Evolutionary conservation across 2,329 filamentous ascomycete genomes (phyloP).

Genomic region (Botrytis paeoniae): DNA sequence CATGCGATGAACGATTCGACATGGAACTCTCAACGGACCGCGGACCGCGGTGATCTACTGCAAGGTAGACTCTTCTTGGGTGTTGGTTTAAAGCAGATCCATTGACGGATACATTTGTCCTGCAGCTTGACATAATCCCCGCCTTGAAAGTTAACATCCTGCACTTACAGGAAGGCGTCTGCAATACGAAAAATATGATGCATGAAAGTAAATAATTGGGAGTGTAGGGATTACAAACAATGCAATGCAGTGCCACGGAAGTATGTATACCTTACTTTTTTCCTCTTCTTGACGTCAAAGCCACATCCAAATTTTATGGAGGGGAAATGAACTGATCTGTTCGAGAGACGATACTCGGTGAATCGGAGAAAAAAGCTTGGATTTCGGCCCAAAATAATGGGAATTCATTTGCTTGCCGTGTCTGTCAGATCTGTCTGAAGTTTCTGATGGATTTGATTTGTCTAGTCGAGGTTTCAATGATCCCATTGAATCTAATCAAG

Average conservation of each 20-base stretch:
- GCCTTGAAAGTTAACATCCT: constrained; percentile 9
- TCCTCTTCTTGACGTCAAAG: constrained; percentile 13
- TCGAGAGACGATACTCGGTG: constrained; percentile 3
- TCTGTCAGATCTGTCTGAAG: not conserved
- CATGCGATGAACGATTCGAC: constrained; percentile 3
- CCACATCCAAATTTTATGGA: constrained; percentile 9
- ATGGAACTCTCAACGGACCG: constrained; percentile 4
- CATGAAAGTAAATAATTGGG: constrained; percentile 10
- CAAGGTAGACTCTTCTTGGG: constrained; percentile 13
- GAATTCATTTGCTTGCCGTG: constrained; percentile 13
- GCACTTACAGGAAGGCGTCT: constrained; percentile 21
- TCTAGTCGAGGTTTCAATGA: not conserved
- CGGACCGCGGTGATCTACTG: constrained; percentile 13
- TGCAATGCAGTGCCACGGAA: constrained; percentile 17
- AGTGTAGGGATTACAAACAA: constrained; percentile 14
- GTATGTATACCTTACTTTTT: constrained; percentile 5
- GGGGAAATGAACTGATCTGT: constrained; percentile 11
- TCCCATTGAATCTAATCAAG: constrained; percentile 3
- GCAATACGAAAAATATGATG: constrained; percentile 16
- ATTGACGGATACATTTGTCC: constrained; percentile 15
- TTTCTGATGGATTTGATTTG: constrained; percentile 8
- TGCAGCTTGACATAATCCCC: constrained; percentile 16
- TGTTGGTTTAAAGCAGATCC: constrained; percentile 10
- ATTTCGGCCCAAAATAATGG: constrained; percentile 5
- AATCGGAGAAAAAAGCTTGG: constrained; percentile 18